A percentile compares a stretch with the other conserved stretches of the same genome.
These are phyloP conservation scores for Condylostoma magnum DNA, from an alignment of 169 alveolate genomes.

Conservation along the genomic window DNA sequence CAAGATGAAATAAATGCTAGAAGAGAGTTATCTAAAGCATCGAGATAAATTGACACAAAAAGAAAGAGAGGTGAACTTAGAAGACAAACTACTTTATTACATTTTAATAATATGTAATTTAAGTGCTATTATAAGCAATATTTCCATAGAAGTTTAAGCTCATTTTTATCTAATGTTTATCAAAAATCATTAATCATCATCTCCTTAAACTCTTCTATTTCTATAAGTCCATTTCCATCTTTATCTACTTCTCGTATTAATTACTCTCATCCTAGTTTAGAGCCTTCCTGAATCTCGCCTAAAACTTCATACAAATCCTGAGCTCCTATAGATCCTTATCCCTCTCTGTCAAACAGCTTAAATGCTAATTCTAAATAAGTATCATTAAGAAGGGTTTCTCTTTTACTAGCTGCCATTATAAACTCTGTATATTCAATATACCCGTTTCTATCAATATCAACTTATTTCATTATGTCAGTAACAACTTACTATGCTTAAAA, in stretches of 20 bases:
- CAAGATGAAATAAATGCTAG: no score
- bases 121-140: no score
- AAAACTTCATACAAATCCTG: background rate
- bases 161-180: background rate
- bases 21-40: no score
- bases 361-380: background rate
- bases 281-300: background rate
- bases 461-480: background rate
- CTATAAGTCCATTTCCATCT: background rate
- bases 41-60: no score
- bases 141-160: no score
- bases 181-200: background rate
- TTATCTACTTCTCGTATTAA: background rate
- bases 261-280: background rate
- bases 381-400: background rate
- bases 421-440: constrained; percentile 7
- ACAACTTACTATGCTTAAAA: background rate
- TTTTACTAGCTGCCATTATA: background rate
- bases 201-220: background rate
- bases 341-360: background rate
- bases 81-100: no score
- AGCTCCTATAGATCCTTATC: background rate
- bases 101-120: no score
- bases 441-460: constrained; percentile 4
- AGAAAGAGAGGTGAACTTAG: no score